Evolutionary conservation across 208 protist species (phyloP).

Genomic region (Kentomonas sorsogonicus): DNA sequence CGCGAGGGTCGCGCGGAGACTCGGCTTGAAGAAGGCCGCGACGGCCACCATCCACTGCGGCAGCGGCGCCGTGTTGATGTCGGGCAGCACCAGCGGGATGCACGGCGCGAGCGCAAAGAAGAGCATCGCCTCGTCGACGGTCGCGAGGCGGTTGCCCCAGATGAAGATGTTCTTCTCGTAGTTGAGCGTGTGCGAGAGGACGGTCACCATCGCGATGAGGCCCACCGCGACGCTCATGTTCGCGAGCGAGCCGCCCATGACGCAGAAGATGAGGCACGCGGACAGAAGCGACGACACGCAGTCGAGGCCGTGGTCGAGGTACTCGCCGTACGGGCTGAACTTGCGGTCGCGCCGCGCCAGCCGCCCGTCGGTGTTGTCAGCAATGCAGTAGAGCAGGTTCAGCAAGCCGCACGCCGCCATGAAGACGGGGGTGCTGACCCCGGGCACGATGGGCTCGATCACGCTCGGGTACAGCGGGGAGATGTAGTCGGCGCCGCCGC

Average conservation of each 20-base stretch:
- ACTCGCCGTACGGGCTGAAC: slow-evolving; percentile 81
- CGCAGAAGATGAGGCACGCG: slow-evolving; percentile 40
- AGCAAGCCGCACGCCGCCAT: slow-evolving; percentile 64
- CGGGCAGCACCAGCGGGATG: slow-evolving; percentile 54
- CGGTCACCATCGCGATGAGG: slow-evolving; percentile 60
- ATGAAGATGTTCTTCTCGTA: slow-evolving; percentile 81
- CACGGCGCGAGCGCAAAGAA: slow-evolving; percentile 76
- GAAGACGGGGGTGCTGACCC: slow-evolving; percentile 26
- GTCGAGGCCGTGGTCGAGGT: slow-evolving; percentile 90
- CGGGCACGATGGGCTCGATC: slow-evolving; percentile 35
- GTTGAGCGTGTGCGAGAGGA: slow-evolving; percentile 79
- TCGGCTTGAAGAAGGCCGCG: slow-evolving; percentile 14
- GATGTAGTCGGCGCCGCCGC: slow-evolving; percentile 7
- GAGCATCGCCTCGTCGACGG: slow-evolving; percentile 89
- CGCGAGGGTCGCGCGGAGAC: slow-evolving; percentile 8
- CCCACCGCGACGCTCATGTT: slow-evolving; percentile 66
- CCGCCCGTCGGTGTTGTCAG: slow-evolving; percentile 89
- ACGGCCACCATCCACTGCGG: slow-evolving; percentile 18
- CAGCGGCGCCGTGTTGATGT: slow-evolving; percentile 26
- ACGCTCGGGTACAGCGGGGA: slow-evolving; percentile 37
- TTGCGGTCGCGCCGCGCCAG: slow-evolving; percentile 73
- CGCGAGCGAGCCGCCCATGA: slow-evolving; percentile 51
- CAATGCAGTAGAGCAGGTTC: slow-evolving; percentile 81
- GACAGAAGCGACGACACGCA: slow-evolving; percentile 88
- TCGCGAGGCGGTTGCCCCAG: slow-evolving; percentile 80